These are phyloP conservation scores for Trifolium pratense DNA, from an alignment of 306 rosid genomes.

Conservation along the genomic window DNA sequence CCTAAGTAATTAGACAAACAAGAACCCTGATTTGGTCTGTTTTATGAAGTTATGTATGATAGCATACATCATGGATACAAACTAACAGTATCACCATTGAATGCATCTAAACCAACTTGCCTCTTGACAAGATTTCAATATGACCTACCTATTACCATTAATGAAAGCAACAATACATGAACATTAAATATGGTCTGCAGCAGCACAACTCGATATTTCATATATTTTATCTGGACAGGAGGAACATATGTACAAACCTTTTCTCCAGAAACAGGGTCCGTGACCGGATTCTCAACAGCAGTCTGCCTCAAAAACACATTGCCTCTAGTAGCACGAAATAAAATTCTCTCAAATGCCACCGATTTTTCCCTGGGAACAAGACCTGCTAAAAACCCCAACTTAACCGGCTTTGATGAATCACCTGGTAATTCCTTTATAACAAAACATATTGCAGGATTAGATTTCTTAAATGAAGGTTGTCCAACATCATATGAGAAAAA, in stretches of 20 bases:
- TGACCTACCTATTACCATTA: constrained; percentile 16
- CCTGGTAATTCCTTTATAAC: constrained; percentile 62
- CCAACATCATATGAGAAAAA: constrained; percentile 31
- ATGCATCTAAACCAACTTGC: constrained; percentile 31
- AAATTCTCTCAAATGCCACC: constrained; percentile 80
- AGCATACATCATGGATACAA: constrained; percentile 28
- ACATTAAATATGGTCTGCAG: constrained; percentile 17
- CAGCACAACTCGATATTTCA: constrained; percentile 25
- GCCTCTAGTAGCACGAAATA: constrained; percentile 93
- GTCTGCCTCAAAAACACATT: constrained; percentile 83
- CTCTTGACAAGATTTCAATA: constrained; percentile 21
- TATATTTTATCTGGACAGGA: constrained; percentile 11
- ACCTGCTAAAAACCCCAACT: constrained; percentile 80
- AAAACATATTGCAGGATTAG: constrained; percentile 42
- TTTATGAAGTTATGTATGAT: constrained; percentile 13
- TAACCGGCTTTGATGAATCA: constrained; percentile 77
- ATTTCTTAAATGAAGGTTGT: constrained; percentile 26
- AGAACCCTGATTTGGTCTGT: background rate
- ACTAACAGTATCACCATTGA: constrained; percentile 25
- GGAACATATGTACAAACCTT: constrained; percentile 62
- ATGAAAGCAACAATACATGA: background rate
- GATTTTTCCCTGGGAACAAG: constrained; percentile 86
- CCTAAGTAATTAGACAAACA: constrained; percentile 31
- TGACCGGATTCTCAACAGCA: constrained; percentile 65
- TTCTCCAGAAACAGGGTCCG: constrained; percentile 84